These are phyloP conservation scores for Daldinia bambusicola DNA, from an alignment of 495 filamentous ascomycete genomes.

Conservation along the genomic window DNA sequence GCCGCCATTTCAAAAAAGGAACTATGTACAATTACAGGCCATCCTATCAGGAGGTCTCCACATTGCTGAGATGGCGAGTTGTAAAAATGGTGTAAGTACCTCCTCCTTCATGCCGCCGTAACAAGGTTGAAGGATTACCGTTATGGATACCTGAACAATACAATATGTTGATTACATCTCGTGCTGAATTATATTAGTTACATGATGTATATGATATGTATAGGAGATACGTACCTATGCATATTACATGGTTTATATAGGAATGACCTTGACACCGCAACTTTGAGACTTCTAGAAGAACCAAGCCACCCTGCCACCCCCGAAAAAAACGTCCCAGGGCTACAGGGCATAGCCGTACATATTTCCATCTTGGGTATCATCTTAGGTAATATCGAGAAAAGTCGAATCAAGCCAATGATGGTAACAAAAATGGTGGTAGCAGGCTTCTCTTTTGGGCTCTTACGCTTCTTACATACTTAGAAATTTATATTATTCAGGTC, in stretches of 20 bases:
- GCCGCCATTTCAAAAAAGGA: conserved; percentile 30
- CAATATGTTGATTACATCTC: neutral
- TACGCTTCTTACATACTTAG: neutral
- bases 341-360: conserved; percentile 16
- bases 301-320: conserved; percentile 12
- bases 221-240: too few species aligned
- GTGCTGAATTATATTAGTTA: neutral
- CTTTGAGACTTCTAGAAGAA: conserved; percentile 37
- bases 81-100: neutral
- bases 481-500: conserved; percentile 18
- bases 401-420: conserved; percentile 10
- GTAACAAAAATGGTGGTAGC: neutral
- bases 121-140: neutral
- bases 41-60: conserved; percentile 39
- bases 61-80: neutral
- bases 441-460: conserved; percentile 11
- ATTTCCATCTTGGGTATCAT: conserved; percentile 7
- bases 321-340: conserved; percentile 2
- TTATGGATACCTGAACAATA: neutral
- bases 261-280: conserved; percentile 37
- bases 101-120: conserved; percentile 13
- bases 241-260: conserved; percentile 5
- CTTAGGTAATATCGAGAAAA: conserved; percentile 38
- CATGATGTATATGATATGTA: too few species aligned
- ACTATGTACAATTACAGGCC: conserved; percentile 17